Base-by-base conservation (phyloP, 75 land plant species). In the Picea sitchensis region DNA sequence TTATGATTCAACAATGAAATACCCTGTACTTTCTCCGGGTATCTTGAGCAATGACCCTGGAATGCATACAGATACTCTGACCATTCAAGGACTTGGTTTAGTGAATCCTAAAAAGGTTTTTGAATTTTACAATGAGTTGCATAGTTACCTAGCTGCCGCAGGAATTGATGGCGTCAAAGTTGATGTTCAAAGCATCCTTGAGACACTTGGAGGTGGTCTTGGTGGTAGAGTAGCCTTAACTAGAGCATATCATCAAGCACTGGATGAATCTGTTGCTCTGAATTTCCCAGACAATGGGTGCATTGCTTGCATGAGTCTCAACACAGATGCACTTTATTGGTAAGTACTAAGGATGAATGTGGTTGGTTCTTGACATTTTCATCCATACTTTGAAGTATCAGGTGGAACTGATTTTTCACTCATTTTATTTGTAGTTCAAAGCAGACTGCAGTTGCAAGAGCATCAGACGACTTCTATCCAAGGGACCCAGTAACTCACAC, bases 381-480 rank as follows among this genome's bases (percentile, higher is more conserved):
- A 20, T 62, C 60, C 68, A 72, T 64, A 38, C 65, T 75, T 59
- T 1, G 73, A 31, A 47, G 8, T 47, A 6, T 47, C 8, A 12
- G 11, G 17, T 1, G 54, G 5, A 36, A 30, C 31, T 61, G 65
- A 44, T 47, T 47, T 47, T 47, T 41, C 23, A n/a, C 73, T 84
- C 82, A 20, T 87, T 84, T 62, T 65, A 54, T 73, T 80, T 59
- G 26, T 89, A 95, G 99, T 76, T 86, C 95, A 54, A 96, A 96
- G 80, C 93, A 96, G 73, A 95, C 98, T 31, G 99, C 95, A 1
- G 83, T 96, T 30, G 84, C 91, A 41, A 85, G 99, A 75, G 99
- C 98, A 21, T 96, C 99, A 23, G 99, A 96, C 51, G 99, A 96
- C 78, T 96, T 96, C 81, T 96, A 87, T 78, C 99, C 99, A 8